phyloP scores from a whole-genome alignment of 2,329 filamentous ascomycete species.

The Penicillium aurantiogriseum region DNA sequence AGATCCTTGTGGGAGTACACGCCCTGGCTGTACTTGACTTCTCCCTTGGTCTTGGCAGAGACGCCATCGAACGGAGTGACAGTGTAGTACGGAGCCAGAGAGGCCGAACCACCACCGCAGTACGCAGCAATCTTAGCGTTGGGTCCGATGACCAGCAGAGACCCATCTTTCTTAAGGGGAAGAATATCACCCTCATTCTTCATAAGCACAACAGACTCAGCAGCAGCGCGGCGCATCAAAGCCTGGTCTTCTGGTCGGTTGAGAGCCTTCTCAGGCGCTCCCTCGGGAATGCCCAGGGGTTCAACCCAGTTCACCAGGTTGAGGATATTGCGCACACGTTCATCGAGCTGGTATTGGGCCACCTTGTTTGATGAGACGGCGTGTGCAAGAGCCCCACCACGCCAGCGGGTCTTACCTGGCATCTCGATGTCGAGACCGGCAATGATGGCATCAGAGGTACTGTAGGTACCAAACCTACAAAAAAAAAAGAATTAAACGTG shows the following conservation, averaged over 20 bases:
- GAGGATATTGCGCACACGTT: conserved; percentile 58
- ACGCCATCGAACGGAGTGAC: conserved; percentile 48
- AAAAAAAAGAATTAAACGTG: not conserved
- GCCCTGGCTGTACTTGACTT: conserved; percentile 56
- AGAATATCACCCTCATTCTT: conserved; percentile 68
- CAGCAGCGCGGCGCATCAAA: conserved; percentile 63
- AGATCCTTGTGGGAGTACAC: conserved; percentile 65
- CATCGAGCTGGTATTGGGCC: conserved; percentile 54
- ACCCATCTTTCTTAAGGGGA: conserved; percentile 52
- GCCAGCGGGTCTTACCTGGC: conserved; percentile 47
- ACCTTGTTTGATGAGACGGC: conserved; percentile 58
- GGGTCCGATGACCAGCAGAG: conserved; percentile 55
- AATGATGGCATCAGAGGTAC: conserved; percentile 44
- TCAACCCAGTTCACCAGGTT: conserved; percentile 60
- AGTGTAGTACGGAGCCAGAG: conserved; percentile 48
- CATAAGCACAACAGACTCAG: conserved; percentile 69
- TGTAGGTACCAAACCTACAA: conserved; percentile 48
- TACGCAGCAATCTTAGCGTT: conserved; percentile 51
- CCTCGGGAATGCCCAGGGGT: conserved; percentile 54
- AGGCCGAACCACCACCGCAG: conserved; percentile 65
- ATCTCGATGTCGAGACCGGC: conserved; percentile 50
- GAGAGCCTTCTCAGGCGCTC: conserved; percentile 53
- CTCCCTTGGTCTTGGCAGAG: conserved; percentile 33
- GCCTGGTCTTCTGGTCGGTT: conserved; percentile 63
- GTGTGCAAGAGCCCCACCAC: conserved; percentile 41